Base-by-base conservation (phyloP, 1,284 basidiomycete genomes). In the Ustilago loliicola region DNA sequence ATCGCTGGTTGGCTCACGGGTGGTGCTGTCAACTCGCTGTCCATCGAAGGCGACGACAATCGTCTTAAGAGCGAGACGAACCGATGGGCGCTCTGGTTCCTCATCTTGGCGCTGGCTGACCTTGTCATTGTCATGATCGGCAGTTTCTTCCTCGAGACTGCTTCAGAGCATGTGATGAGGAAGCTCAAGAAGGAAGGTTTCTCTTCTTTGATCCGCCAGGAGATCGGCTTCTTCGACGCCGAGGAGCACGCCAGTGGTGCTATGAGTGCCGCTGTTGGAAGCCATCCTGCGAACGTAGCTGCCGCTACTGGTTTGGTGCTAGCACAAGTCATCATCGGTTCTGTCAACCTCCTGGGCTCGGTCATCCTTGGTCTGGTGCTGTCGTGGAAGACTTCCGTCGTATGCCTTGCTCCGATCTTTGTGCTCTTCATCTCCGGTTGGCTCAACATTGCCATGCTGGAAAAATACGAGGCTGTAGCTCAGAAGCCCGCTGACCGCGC, bases 331-430 rank as follows among this genome's bases (percentile, higher is more conserved):
- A 63, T 88, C 52, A 85, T 84, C 32, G 65, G 77, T 25, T 27
- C 66, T 19, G 77, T 70, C 66, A 87, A 87, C 63, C 66, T 88
- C 5, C 2, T 87, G 19, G 88, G 86, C 32, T 83, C 86, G 8
- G 63, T 87, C 42, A 81, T 88, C 53, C 80, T 88, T 40, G 85
- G 84, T 7, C 81, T 88, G 27, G 71, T 85, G n/a, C 80, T 88
- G 40, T 80, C 78, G 50, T 88, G 87, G 86, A 78, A 80, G 58
- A 64, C 86, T n/a, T 79, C 86, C 6, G 73, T 87, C 13, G 85
- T 87, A 56, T 80, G 80, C 30, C 62, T 88, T 2, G 81, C 87
- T 3, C 81, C 86, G 3, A 75, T 88, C 42, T 54, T 86, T 9
- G 65, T 86, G 3, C 74, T 86, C 30, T 58, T 85, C 38, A 52